These are phyloP conservation scores for Fusarium liriodendri DNA, from an alignment of 2,329 filamentous ascomycete species.

Conservation along the genomic window DNA sequence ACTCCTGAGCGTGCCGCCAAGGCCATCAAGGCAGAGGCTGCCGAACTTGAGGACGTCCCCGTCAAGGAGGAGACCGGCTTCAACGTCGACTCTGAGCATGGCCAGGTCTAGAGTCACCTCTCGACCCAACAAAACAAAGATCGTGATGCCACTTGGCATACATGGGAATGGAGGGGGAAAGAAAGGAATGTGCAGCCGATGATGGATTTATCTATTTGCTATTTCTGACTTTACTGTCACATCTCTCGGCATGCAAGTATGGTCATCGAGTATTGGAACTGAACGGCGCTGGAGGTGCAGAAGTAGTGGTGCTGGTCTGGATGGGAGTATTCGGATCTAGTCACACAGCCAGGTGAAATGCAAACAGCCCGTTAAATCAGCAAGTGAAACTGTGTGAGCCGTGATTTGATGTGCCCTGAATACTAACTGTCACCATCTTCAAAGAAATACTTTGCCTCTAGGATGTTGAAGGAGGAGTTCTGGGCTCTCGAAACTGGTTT, in stretches of 20 bases:
- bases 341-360: not conserved
- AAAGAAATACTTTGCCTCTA: not conserved
- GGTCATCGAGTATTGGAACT: slow-evolving; percentile 13
- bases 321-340: not conserved
- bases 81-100: not conserved
- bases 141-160: not conserved
- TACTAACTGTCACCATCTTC: not conserved
- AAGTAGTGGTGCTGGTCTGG: not conserved
- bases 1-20: slow-evolving; percentile 31
- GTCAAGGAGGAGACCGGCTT: slow-evolving; percentile 27
- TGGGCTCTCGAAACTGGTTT: not conserved
- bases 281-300: not conserved
- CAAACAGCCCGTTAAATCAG: not conserved
- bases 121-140: not conserved
- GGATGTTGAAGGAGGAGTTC: not conserved
- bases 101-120: not conserved
- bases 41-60: slow-evolving; percentile 16
- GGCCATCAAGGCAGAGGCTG: slow-evolving; percentile 26
- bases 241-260: slow-evolving; percentile 13
- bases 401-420: not conserved
- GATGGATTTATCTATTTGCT: not conserved
- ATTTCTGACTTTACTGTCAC: slow-evolving; percentile 8
- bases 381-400: not conserved
- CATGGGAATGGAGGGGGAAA: not conserved
- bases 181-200: not conserved